phyloP scores from a whole-genome alignment of 257 asterid species.

The Ophiorrhiza pumila region DNA sequence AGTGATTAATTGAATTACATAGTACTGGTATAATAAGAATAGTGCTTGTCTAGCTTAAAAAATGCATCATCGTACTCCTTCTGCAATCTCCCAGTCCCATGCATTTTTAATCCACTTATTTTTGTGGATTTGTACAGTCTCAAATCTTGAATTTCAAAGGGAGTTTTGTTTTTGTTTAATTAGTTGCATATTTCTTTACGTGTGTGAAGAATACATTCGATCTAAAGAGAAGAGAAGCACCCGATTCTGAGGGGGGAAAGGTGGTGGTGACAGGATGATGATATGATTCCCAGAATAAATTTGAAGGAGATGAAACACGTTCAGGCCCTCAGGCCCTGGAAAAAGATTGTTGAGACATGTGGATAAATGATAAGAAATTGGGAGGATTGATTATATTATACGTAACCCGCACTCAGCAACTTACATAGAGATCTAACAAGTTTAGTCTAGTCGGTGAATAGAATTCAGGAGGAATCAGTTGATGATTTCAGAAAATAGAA shows the following conservation, averaged over 20 bases:
- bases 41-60: not conserved
- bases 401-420: too few relatives aligned
- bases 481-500: not conserved
- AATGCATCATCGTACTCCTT: not conserved
- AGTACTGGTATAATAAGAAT: too few relatives aligned
- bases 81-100: not conserved
- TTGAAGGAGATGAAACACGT: not conserved
- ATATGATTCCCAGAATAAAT: constrained; percentile 3
- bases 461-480: not conserved
- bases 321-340: too few relatives aligned
- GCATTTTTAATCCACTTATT: too few relatives aligned
- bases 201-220: not conserved
- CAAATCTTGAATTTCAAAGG: constrained; percentile 3
- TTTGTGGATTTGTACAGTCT: constrained; percentile 8
- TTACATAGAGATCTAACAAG: not conserved
- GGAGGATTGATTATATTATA: not conserved
- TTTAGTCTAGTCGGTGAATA: too few relatives aligned
- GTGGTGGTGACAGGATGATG: not conserved
- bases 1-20: not conserved
- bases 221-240: not conserved
- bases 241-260: not conserved
- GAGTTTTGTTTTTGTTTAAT: not conserved
- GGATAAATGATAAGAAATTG: not conserved
- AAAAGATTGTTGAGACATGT: not conserved
- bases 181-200: not conserved